Conservation (phyloP, 2,329 filamentous ascomycete genomes). For the Sarocladium strictum region DNA sequence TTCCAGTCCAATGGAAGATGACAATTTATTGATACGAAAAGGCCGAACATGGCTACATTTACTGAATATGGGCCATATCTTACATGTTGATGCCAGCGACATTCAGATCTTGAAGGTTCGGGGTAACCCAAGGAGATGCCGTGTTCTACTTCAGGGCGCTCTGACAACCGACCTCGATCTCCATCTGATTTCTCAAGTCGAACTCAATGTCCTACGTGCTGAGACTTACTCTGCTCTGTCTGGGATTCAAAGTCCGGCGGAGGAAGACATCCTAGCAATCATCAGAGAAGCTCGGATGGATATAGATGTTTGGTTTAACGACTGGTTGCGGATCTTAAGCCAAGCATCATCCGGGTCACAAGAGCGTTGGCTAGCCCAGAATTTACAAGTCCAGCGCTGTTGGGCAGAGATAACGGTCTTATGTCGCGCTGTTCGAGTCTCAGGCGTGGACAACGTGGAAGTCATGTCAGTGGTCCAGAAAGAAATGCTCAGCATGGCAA, state of each 20-base stretch:
- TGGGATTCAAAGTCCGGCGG: slow-evolving; percentile 17
- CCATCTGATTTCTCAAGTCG: slow-evolving; percentile 46
- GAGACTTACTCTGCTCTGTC: slow-evolving; percentile 30
- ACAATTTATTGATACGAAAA: slow-evolving; percentile 29
- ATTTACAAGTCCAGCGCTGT: slow-evolving; percentile 44
- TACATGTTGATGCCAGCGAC: slow-evolving; percentile 32
- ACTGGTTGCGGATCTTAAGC: slow-evolving; percentile 22
- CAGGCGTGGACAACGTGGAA: slow-evolving; percentile 22
- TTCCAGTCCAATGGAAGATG: slow-evolving; percentile 16
- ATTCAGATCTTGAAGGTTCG: slow-evolving; percentile 25
- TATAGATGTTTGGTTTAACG: slow-evolving; percentile 41
- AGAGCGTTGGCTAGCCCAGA: slow-evolving; percentile 32
- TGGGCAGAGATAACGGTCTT: slow-evolving; percentile 48
- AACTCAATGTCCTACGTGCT: slow-evolving; percentile 26
- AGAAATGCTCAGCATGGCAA: slow-evolving; percentile 42
- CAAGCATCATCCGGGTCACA: slow-evolving; percentile 17
- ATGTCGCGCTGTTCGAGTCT: slow-evolving; percentile 41
- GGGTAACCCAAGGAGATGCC: slow-evolving; percentile 37
- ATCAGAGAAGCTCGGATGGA: slow-evolving; percentile 40
- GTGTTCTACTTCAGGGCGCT: slow-evolving; percentile 36
- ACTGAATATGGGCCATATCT: slow-evolving; percentile 45
- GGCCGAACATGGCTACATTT: slow-evolving; percentile 46
- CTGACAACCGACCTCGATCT: slow-evolving; percentile 41
- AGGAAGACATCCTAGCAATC: slow-evolving; percentile 30
- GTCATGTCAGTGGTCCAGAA: slow-evolving; percentile 43